Conservation (phyloP, 257 asterid species). For the Vinca minor region DNA sequence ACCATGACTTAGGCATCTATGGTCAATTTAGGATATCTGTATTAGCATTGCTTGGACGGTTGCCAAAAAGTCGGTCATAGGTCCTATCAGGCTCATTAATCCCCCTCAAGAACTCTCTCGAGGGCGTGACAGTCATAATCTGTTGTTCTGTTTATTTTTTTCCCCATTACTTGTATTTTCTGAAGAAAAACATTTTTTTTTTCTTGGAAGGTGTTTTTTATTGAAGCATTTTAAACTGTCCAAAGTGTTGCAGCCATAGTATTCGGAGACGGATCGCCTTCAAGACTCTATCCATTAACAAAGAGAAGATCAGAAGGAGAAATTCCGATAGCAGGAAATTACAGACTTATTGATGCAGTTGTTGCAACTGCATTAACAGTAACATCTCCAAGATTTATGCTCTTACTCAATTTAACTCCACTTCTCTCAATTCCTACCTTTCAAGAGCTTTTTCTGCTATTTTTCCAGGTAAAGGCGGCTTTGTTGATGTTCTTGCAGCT, state of each 20-base stretch:
- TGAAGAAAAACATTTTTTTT: not conserved
- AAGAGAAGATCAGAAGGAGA: constrained; percentile 77
- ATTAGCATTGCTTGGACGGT: no score
- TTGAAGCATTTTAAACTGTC: constrained; percentile 24
- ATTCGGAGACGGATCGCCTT: constrained; percentile 69
- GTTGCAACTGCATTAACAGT: constrained; percentile 91
- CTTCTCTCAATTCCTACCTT: constrained; percentile 83
- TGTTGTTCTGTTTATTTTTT: no score
- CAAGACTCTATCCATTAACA: constrained; percentile 66
- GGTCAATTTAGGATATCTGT: no score
- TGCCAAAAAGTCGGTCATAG: no score
- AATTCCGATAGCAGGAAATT: constrained; percentile 81
- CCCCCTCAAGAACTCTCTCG: no score
- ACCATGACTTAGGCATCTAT: no score
- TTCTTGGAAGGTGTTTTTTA: not conserved
- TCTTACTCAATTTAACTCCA: constrained; percentile 78
- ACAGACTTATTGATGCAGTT: constrained; percentile 70
- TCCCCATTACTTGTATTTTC: not conserved
- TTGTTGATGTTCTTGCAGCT: constrained; percentile 79
- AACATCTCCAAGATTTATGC: constrained; percentile 70
- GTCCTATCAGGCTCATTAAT: no score
- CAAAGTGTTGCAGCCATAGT: constrained; percentile 96
- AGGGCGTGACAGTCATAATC: no score
- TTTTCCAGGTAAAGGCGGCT: constrained; percentile 46
- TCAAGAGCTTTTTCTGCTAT: constrained; percentile 67